A percentile compares a stretch with the other conserved stretches of the same genome.
These are phyloP conservation scores for Monarda citriodora DNA, from an alignment of 305 asterid genomes.

Conservation along the genomic window DNA sequence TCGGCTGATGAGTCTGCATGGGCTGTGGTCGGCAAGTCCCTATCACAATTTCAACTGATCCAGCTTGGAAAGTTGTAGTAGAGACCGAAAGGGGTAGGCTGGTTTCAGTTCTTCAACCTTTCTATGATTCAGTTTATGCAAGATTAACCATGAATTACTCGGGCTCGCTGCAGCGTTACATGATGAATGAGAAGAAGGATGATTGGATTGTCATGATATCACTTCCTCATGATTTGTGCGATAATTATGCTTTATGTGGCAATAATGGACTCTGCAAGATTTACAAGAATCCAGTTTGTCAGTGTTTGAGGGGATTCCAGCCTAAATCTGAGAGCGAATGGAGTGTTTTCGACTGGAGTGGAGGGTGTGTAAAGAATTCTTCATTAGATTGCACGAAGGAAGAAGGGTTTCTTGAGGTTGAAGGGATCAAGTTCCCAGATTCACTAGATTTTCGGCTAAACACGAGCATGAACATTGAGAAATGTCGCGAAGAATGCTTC, in stretches of 20 bases:
- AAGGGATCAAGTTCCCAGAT: conserved; percentile 11
- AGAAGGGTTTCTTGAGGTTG: conserved; percentile 18
- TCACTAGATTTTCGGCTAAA: not conserved
- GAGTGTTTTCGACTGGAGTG: conserved; percentile 6
- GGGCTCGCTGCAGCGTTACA: conserved; percentile 7
- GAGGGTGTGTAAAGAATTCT: not conserved
- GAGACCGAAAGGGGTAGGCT: conserved; percentile 2
- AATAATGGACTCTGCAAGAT: conserved; percentile 9
- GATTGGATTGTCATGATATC: conserved; percentile 9
- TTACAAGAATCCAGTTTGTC: conserved; percentile 9
- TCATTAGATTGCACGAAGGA: conserved; percentile 4
- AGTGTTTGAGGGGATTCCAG: conserved; percentile 12
- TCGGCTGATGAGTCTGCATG: too few relatives aligned
- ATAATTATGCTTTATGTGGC: conserved; percentile 13
- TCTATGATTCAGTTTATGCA: not conserved
- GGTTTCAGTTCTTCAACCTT: conserved; percentile 7
- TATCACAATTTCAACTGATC: not conserved
- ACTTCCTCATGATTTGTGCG: conserved; percentile 11
- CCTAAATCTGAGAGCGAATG: conserved; percentile 7
- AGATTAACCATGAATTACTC: conserved; percentile 15
- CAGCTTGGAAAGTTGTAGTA: conserved; percentile 5
- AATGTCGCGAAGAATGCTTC: conserved; percentile 15
- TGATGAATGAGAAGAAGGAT: conserved; percentile 7
- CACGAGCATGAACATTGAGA: conserved; percentile 1
- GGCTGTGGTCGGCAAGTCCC: too few relatives aligned